phyloP scores from a whole-genome alignment of 495 filamentous ascomycete genomes.

The Xylaria nigripes region DNA sequence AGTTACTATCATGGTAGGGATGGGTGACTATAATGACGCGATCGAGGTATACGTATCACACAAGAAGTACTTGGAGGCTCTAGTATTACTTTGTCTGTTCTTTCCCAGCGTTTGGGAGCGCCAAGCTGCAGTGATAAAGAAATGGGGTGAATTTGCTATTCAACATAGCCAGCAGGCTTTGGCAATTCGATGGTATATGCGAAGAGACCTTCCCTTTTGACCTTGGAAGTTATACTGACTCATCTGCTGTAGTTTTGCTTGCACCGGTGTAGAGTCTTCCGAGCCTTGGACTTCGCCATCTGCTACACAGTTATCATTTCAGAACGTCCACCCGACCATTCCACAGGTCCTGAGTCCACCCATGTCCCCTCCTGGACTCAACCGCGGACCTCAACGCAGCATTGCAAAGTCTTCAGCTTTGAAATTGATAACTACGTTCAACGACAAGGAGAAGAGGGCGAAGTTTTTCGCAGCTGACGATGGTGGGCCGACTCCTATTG shows the following conservation, averaged over 20 bases:
- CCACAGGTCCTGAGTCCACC: constrained; percentile 52
- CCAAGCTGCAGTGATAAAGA: constrained; percentile 74
- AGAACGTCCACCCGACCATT: constrained; percentile 37
- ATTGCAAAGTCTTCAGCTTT: constrained; percentile 74
- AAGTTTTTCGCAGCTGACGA: constrained; percentile 60
- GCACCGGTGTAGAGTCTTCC: constrained; percentile 62
- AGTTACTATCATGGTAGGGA: constrained; percentile 79
- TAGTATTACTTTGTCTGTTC: constrained; percentile 68
- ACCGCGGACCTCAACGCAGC: constrained; percentile 46
- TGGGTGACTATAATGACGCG: constrained; percentile 89
- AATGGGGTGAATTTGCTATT: constrained; percentile 92
- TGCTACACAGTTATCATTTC: constrained; percentile 58
- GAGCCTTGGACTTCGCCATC: constrained; percentile 81
- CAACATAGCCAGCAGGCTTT: constrained; percentile 79
- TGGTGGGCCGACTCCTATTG: constrained; percentile 68
- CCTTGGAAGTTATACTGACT: background rate
- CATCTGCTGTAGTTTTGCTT: constrained; percentile 53
- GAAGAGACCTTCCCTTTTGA: background rate
- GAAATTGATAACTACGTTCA: constrained; percentile 89
- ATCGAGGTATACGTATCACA: constrained; percentile 95
- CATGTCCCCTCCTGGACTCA: constrained; percentile 43
- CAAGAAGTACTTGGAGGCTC: constrained; percentile 83
- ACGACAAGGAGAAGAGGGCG: constrained; percentile 49
- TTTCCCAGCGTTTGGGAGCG: constrained; percentile 80
- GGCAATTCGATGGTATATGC: constrained; percentile 70